Evolutionary conservation across 202 grass and related monocot genomes (phyloP).

Genomic region (Carex arenaria): DNA sequence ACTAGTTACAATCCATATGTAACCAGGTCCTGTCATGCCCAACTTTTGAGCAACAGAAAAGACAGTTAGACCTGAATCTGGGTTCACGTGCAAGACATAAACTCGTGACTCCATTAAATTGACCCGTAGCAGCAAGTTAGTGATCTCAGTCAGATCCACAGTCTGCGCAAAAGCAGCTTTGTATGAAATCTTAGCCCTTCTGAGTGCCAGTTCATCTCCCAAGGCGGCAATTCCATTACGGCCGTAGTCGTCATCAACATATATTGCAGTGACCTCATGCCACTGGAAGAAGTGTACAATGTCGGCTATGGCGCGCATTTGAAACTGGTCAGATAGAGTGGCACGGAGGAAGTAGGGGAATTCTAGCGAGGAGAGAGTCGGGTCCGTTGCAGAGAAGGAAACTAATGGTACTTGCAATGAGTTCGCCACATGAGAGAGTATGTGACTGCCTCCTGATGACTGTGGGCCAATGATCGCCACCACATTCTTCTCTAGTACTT

Average conservation of each 20-base stretch:
- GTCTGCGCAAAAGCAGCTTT: constrained; percentile 37
- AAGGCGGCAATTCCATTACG: constrained; percentile 55
- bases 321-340: constrained; percentile 67
- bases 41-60: constrained; percentile 60
- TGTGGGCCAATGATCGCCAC: constrained; percentile 78
- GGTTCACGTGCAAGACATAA: constrained; percentile 84
- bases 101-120: constrained; percentile 95
- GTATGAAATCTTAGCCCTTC: constrained; percentile 62
- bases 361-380: constrained; percentile 65
- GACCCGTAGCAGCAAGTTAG: constrained; percentile 48
- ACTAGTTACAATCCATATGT: constrained; percentile 92
- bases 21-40: constrained; percentile 58
- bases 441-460: constrained; percentile 76
- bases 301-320: constrained; percentile 81
- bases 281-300: constrained; percentile 73
- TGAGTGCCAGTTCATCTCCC: constrained; percentile 55
- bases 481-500: constrained; percentile 72
- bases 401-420: constrained; percentile 78
- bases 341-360: constrained; percentile 82
- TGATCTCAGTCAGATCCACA: constrained; percentile 38
- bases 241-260: constrained; percentile 86
- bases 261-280: constrained; percentile 77
- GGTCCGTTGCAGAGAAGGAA: constrained; percentile 83
- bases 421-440: constrained; percentile 69
- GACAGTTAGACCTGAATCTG: constrained; percentile 64